These are phyloP conservation scores for Neurospora sp. DNA, from an alignment of 495 filamentous ascomycete genomes.

Conservation along the genomic window DNA sequence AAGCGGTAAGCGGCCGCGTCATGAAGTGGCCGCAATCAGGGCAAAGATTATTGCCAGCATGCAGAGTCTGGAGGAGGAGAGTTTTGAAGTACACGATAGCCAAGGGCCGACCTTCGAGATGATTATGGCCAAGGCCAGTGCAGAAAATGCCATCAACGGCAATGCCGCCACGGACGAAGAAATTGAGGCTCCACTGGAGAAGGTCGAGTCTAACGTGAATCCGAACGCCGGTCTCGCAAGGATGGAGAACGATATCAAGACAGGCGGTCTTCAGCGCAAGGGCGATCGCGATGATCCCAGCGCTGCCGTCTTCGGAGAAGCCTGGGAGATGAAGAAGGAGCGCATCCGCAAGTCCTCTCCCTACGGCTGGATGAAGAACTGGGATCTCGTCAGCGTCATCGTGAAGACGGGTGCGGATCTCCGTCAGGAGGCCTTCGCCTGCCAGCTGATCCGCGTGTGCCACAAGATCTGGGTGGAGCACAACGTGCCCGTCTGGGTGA, in stretches of 20 bases:
- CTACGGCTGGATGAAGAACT: constrained; percentile 70
- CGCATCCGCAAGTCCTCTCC: constrained; percentile 65
- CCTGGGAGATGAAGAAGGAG: constrained; percentile 66
- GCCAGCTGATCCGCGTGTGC: constrained; percentile 65
- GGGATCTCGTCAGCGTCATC: constrained; percentile 71
- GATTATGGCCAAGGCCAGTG: constrained; percentile 52
- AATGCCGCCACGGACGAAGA: constrained; percentile 29
- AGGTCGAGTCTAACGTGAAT: constrained; percentile 36
- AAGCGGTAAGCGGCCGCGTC: constrained; percentile 56
- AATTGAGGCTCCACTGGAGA: constrained; percentile 21
- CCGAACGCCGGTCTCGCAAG: constrained; percentile 58
- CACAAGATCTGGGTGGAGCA: constrained; percentile 66
- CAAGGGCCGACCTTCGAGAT: constrained; percentile 58
- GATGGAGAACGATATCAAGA: constrained; percentile 76
- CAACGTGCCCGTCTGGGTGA: constrained; percentile 65
- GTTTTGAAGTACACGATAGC: constrained; percentile 52
- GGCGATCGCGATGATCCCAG: constrained; percentile 73
- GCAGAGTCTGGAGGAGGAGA: constrained; percentile 74
- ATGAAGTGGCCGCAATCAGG: constrained; percentile 65
- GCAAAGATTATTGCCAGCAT: constrained; percentile 74
- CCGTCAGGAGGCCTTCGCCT: constrained; percentile 69
- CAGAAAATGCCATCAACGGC: constrained; percentile 21
- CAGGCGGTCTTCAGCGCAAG: constrained; percentile 62
- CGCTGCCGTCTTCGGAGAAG: constrained; percentile 69
- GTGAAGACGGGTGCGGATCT: constrained; percentile 71